phyloP scores from a whole-genome alignment of 345 rosid species.

The Trapa bicornis region DNA sequence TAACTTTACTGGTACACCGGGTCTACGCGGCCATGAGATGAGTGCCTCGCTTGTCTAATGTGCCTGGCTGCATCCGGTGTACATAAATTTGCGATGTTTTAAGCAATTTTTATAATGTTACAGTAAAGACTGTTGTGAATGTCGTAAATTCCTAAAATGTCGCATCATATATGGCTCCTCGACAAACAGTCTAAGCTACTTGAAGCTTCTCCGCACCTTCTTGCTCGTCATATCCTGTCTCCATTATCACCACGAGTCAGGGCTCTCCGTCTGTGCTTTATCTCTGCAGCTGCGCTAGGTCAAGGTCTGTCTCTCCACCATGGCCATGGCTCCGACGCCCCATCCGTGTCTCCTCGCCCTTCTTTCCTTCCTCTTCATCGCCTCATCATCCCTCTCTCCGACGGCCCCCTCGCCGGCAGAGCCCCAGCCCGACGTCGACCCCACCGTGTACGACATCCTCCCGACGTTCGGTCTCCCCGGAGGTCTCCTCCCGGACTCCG shows the following conservation, averaged over 20 bases:
- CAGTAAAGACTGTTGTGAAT: too few species aligned
- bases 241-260: neutral
- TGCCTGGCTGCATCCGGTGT: too few species aligned
- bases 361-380: constrained; percentile 10
- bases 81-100: too few species aligned
- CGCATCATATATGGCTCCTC: neutral
- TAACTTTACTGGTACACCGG: too few species aligned
- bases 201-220: constrained; percentile 3
- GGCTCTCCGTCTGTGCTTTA: neutral
- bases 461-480: constrained; percentile 84
- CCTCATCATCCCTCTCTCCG: constrained; percentile 12
- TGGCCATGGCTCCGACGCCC: neutral
- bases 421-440: constrained; percentile 6
- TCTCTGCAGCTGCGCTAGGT: neutral
- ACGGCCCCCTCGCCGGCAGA: neutral
- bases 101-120: too few species aligned
- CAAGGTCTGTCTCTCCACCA: neutral
- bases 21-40: too few species aligned
- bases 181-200: neutral
- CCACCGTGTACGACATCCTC: constrained; percentile 63
- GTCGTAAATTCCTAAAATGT: too few species aligned
- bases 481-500: constrained; percentile 62
- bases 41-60: too few species aligned
- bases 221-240: neutral
- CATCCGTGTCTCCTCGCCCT: constrained; percentile 13